These are phyloP conservation scores for Candida boleticola DNA, from an alignment of 805 yeast species.

Conservation along the genomic window DNA sequence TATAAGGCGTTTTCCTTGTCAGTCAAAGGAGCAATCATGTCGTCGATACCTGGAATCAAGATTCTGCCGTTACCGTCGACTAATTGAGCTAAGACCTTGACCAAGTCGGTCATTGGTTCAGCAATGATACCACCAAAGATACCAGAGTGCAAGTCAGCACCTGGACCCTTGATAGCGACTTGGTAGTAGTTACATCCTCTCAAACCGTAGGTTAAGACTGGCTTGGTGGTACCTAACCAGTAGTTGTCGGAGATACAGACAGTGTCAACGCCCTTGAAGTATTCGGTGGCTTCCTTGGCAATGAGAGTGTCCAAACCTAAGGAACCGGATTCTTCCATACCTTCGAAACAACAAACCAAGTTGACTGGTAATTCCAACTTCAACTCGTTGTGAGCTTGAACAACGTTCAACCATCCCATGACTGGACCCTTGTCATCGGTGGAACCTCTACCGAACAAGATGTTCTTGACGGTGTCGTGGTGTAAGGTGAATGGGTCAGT, in stretches of 20 bases:
- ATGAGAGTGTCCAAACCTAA: conserved; percentile 85
- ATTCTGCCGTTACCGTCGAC: conserved; percentile 84
- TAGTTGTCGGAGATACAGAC: conserved; percentile 96
- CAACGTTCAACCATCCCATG: conserved; percentile 90
- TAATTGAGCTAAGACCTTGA: conserved; percentile 70
- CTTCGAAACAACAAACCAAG: conserved; percentile 90
- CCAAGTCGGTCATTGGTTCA: conserved; percentile 95
- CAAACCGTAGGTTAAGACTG: conserved; percentile 95
- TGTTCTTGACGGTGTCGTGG: conserved; percentile 55
- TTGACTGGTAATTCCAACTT: conserved; percentile 92
- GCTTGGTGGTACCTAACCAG: conserved; percentile 97
- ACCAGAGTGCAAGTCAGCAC: conserved; percentile 96
- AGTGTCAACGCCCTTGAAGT: conserved; percentile 87
- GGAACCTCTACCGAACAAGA: conserved; percentile 88
- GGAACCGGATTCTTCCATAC: conserved; percentile 99
- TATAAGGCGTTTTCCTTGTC: conserved; percentile 75
- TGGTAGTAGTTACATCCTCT: conserved; percentile 96
- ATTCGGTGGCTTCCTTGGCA: conserved; percentile 69
- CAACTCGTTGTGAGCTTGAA: conserved; percentile 85
- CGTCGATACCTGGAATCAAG: conserved; percentile 81
- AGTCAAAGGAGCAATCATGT: conserved; percentile 94
- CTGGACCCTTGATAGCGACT: conserved; percentile 80
- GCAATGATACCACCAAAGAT: conserved; percentile 96
- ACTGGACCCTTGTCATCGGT: conserved; percentile 99
- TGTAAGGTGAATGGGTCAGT: conserved; percentile 84